phyloP scores from a whole-genome alignment of 805 yeast species.

The Yarrowia alimentaria region DNA sequence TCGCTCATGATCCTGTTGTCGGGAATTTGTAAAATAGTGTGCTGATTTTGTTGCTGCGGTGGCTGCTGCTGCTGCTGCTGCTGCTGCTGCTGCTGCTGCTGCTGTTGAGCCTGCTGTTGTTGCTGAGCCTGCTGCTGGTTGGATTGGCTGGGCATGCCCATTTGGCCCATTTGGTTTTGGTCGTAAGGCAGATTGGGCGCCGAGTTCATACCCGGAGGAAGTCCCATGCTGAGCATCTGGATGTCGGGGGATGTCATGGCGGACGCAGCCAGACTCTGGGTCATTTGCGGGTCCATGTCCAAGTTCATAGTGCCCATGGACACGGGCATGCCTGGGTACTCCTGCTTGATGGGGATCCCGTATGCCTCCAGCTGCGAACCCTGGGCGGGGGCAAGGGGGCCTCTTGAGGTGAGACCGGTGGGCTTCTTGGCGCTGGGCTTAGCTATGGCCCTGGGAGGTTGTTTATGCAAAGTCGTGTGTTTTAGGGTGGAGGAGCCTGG shows the following conservation, averaged over 20 bases:
- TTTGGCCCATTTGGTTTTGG: too few relatives aligned
- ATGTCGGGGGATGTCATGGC: too few relatives aligned
- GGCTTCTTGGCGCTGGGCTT: conserved; percentile 9
- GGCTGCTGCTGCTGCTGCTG: neutral
- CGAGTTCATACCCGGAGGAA: too few relatives aligned
- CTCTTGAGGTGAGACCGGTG: too few relatives aligned
- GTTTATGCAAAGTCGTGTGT: conserved; percentile 1
- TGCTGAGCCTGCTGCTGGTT: too few relatives aligned
- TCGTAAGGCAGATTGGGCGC: too few relatives aligned
- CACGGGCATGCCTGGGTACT: conserved; percentile 1
- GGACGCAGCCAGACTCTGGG: too few relatives aligned
- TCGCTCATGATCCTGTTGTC: too few relatives aligned
- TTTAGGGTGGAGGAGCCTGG: conserved; percentile 2
- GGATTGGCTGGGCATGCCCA: too few relatives aligned
- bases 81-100: neutral
- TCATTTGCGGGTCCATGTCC: conserved; percentile 4
- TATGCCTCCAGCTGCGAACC: conserved; percentile 12
- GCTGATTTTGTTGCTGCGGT: too few relatives aligned
- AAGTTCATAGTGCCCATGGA: conserved; percentile 1
- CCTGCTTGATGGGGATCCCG: conserved; percentile 19
- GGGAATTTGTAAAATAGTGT: too few relatives aligned
- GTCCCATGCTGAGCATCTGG: conserved; percentile 12
- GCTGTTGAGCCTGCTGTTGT: conserved; percentile 6
- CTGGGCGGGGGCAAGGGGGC: too few relatives aligned
- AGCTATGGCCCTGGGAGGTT: neutral